Conservation (phyloP, 495 filamentous ascomycete genomes). For the Neurospora sp. region DNA sequence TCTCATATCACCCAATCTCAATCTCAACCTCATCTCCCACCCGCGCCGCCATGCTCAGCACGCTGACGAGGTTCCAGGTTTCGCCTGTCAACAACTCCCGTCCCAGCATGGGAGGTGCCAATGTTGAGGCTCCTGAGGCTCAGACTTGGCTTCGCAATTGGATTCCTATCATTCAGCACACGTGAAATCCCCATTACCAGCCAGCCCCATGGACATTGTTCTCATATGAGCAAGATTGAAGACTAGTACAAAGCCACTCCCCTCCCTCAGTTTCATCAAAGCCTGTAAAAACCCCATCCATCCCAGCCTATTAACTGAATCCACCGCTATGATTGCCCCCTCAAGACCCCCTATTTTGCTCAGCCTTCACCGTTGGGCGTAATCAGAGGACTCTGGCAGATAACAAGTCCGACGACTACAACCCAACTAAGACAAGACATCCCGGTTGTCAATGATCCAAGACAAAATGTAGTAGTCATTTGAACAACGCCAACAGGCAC, state of each 20-base stretch:
- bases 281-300: neutral
- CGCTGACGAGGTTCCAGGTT: neutral
- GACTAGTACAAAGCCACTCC: neutral
- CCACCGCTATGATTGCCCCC: neutral
- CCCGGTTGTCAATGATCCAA: neutral
- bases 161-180: neutral
- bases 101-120: neutral
- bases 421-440: neutral
- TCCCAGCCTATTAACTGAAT: neutral
- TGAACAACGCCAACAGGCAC: neutral
- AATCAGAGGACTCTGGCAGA: neutral
- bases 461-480: neutral
- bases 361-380: neutral
- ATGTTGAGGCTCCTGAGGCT: neutral
- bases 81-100: neutral
- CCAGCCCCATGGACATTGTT: neutral
- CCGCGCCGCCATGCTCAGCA: neutral
- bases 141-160: neutral
- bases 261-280: neutral
- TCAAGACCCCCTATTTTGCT: neutral
- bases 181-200: neutral
- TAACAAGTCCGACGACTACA: neutral
- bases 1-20: neutral
- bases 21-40: neutral
- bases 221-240: neutral